phyloP scores from a whole-genome alignment of 352 stramenopile species.

The Pythium coloratum region DNA sequence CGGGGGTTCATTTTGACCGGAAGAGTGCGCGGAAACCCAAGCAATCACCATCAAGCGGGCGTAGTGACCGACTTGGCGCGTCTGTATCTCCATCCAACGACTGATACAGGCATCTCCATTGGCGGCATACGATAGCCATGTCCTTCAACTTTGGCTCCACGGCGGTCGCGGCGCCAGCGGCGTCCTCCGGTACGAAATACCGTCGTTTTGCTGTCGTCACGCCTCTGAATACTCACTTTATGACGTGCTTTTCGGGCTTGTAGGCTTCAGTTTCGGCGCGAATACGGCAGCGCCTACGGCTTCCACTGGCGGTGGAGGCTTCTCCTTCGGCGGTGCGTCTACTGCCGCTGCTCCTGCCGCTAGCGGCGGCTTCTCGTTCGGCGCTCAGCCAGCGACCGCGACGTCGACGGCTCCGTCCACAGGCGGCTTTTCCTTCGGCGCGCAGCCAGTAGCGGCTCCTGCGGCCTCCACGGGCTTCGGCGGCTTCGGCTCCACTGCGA shows the following conservation, averaged over 20 bases:
- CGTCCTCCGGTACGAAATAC: slow-evolving; percentile 28
- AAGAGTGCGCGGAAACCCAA: slow-evolving; percentile 1
- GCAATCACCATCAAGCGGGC: background rate
- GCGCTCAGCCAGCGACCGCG: background rate
- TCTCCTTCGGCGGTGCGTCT: background rate
- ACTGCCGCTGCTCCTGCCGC: background rate
- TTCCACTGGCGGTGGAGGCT: slow-evolving; percentile 13
- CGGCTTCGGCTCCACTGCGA: slow-evolving; percentile 13
- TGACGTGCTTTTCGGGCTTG: background rate
- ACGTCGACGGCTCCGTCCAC: background rate
- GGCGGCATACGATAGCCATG: slow-evolving; percentile 17
- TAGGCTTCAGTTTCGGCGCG: slow-evolving; percentile 32
- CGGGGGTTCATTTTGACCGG: background rate
- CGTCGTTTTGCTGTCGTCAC: slow-evolving; percentile 1
- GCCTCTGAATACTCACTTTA: background rate
- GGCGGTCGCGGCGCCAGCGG: slow-evolving; percentile 29
- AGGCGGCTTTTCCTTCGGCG: background rate
- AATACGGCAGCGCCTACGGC: slow-evolving; percentile 8
- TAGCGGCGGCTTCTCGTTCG: slow-evolving; percentile 8
- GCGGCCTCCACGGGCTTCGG: background rate
- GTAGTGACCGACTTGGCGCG: background rate
- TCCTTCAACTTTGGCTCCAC: slow-evolving; percentile 38
- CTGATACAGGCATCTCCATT: background rate
- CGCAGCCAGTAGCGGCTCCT: background rate
- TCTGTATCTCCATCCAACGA: slow-evolving; percentile 6